Base-by-base conservation (phyloP, 768 basidiomycete genomes). In the Pulveroboletus frians region DNA sequence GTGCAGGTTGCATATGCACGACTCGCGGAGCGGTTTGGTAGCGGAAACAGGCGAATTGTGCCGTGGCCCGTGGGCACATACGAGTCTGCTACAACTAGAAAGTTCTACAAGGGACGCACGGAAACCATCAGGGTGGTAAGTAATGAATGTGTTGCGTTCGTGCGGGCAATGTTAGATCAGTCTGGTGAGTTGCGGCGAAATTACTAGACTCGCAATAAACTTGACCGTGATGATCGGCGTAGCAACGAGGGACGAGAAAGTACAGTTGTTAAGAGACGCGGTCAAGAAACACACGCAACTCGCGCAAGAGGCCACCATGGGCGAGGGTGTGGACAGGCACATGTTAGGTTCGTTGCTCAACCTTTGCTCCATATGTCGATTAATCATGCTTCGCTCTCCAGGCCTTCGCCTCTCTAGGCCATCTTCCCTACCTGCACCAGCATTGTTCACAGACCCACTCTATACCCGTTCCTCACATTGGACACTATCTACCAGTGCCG, bases 91-190 rank as follows among this genome's bases (percentile, higher is more conserved):
- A 84, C 88, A 52, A 93, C 92, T n/a, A 77, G 94, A 29, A 81
- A 78, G 64, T 96, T 88, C 69, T 77, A 78, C 69, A 88, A 92
- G 62, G 94, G 94, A 13, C 78, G 94, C 40, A 97, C 94, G 21
- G 94, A 97, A 71, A 85, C 90, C n/a, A 91, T 97, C 50, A 76
- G 94, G 5, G 84, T 91, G 43, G 85, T 92, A 13, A 84, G 80
- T 11, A 73, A 71, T 39, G 86, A 94, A 68, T 79, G 81, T 30
- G 88, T 89, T 59, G 78, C 76, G 11, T 97, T 86, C 77, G 83
- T 81, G n/a, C 64, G 59, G 43, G 81, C 80, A 49, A 92, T 92
- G 88, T 77, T 85, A 54, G 77, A 83, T 50, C 58, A 64, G 2
- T 57, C 46, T 11, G 70, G 73, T 35, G 60, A 58, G 63, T 51